Evolutionary conservation across 441 rosid species (phyloP).

Genomic region (Bruguiera hainesii): DNA sequence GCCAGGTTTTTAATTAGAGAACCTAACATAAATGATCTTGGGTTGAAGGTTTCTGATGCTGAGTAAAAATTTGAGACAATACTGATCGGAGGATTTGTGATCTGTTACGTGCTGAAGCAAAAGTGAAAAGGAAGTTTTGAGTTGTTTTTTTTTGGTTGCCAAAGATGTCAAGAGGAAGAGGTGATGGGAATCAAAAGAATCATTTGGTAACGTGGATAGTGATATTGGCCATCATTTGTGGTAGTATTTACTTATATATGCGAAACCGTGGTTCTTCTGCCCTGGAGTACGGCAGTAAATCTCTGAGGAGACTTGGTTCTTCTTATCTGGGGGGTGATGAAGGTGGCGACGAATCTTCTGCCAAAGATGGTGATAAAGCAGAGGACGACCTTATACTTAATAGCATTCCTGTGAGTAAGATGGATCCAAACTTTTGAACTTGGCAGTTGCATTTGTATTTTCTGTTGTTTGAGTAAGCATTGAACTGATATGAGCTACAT

Average conservation of each 20-base stretch:
- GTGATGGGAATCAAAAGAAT: constrained; percentile 1
- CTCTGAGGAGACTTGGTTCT: background rate
- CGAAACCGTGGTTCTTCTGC: constrained; percentile 2
- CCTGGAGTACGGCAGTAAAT: background rate
- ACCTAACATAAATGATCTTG: background rate
- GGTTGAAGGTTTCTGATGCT: background rate
- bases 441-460: background rate
- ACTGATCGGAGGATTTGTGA: constrained; percentile 6
- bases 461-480: background rate
- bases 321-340: background rate
- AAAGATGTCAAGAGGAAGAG: constrained; percentile 12
- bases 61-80: background rate
- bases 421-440: background rate
- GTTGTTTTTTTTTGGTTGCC: constrained; percentile 1
- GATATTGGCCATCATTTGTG: background rate
- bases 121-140: constrained; percentile 4
- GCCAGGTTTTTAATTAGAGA: too few relatives aligned
- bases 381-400: background rate
- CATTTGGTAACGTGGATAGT: background rate
- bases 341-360: background rate
- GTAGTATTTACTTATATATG: background rate
- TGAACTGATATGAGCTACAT: background rate
- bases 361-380: background rate
- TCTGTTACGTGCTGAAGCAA: background rate
- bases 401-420: constrained; percentile 3